A percentile compares a stretch with the other conserved stretches of the same genome.
These are phyloP conservation scores for Claviceps capensis DNA, from an alignment of 2,329 filamentous ascomycete genomes.

Conservation along the genomic window DNA sequence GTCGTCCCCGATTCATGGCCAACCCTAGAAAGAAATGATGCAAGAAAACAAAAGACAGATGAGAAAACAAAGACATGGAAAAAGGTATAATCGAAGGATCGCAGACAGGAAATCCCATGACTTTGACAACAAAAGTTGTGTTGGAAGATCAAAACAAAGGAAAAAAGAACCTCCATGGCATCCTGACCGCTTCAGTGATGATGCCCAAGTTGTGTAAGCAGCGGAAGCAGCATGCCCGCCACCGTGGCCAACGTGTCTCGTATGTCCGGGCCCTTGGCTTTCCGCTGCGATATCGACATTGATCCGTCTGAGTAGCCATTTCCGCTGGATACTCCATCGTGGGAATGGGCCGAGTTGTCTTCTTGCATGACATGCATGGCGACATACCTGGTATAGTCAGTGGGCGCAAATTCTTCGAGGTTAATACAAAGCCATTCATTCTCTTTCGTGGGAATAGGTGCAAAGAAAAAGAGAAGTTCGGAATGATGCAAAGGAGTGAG, in stretches of 20 bases:
- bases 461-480: not conserved
- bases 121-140: too few species aligned
- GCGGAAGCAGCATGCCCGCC: conserved; percentile 62
- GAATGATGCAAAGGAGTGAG: too few species aligned
- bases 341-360: conserved; percentile 35
- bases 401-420: not conserved
- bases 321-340: conserved; percentile 33
- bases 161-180: not conserved
- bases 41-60: not conserved
- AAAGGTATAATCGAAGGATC: not conserved
- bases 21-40: too few species aligned
- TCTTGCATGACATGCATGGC: conserved; percentile 99
- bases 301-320: conserved; percentile 43
- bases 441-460: not conserved
- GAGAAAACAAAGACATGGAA: not conserved
- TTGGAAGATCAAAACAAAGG: not conserved
- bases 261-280: conserved; percentile 44
- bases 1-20: too few species aligned
- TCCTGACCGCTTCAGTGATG: conserved; percentile 26
- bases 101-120: not conserved
- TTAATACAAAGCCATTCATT: not conserved
- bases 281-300: conserved; percentile 27
- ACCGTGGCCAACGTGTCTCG: conserved; percentile 58
- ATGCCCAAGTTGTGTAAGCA: conserved; percentile 67
- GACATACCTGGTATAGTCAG: conserved; percentile 53